These are phyloP conservation scores for Fusarium siculi DNA, from an alignment of 2,329 filamentous ascomycete genomes.

Conservation along the genomic window DNA sequence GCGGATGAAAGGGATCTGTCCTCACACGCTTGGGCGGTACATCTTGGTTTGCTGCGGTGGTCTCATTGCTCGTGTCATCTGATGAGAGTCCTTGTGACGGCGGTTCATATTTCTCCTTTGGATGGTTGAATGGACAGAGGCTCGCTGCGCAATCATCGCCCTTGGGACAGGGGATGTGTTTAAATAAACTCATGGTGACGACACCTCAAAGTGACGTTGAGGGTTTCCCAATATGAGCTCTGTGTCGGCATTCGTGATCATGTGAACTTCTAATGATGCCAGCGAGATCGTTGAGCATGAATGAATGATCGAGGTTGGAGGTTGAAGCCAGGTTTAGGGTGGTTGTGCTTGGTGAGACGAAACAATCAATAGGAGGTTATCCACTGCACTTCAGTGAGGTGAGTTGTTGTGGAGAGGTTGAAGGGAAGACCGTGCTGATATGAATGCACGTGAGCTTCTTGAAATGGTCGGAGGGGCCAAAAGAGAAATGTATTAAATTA, in stretches of 20 bases:
- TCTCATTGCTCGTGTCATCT: conserved; percentile 8
- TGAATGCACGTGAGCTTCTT: neutral
- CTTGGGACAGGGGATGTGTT: conserved; percentile 62
- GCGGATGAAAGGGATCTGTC: conserved; percentile 30
- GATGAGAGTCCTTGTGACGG: neutral
- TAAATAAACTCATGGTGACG: conserved; percentile 53
- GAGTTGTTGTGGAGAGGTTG: neutral
- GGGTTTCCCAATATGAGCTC: neutral
- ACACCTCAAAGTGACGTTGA: neutral
- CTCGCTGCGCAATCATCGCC: conserved; percentile 60
- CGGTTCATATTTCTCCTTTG: conserved; percentile 45
- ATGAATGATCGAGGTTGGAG: neutral
- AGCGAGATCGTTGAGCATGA: neutral
- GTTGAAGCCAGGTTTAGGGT: conserved; percentile 15
- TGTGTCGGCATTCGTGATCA: neutral
- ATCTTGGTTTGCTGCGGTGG: conserved; percentile 40
- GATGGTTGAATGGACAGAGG: conserved; percentile 62
- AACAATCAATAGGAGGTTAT: conserved; percentile 11
- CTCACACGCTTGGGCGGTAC: conserved; percentile 47
- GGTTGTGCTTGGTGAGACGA: conserved; percentile 3
- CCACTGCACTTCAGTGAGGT: neutral
- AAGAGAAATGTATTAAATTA: neutral
- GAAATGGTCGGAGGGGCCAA: neutral
- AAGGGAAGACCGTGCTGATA: conserved; percentile 1
- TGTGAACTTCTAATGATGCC: neutral